Evolutionary conservation across 768 basidiomycete species (phyloP), one percentile per base, ranked within the genome.

Genomic region (Lentinula detonsa): DNA sequence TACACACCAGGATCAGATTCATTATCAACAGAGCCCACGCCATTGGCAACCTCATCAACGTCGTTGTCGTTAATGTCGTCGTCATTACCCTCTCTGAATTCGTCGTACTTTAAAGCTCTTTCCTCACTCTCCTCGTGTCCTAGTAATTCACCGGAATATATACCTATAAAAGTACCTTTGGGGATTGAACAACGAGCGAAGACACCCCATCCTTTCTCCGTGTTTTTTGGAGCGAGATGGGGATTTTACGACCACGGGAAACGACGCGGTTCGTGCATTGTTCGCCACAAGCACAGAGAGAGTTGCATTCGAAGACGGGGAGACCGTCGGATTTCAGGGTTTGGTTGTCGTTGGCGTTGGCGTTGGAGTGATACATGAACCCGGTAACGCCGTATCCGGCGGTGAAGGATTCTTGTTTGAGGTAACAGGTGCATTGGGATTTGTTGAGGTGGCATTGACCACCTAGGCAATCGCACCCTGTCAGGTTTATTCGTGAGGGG

Each of bases 301-400:
- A 85, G 67, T 94, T 93, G 69, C 94, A 97, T 72, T 97, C 94
- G 65, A 90, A 90, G 31, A 95, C 85, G 0, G 92, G 90, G 59
- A 79, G 80, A 5, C 76, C 80, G 15, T 72, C 65, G 3, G 68
- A 64, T 64, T 79, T 83, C 40, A 94, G 66, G 28, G 28, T 3
- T 3, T 28, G 28, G 3, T 89, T 21, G 21, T 21, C 21, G 21
- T 21, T 21, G 21, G 21, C 21, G 21, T 21, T 21, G 21, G 21
- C 21, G 21, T 21, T 21, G 60, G 73, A 72, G 66, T 93, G 84
- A 69, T 93, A 95, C 18, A 83, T 73, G 69, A 94, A 95, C 1
- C 89, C 85, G 5, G 63, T 43, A 0, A 43, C 5, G 2, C 45
- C 59, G 11, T 71, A 71, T 1, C 75, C 70, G 21, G 74, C 71